These are phyloP conservation scores for Smittium culicis DNA, from an alignment of 371 early-diverging fungal species.

Conservation along the genomic window DNA sequence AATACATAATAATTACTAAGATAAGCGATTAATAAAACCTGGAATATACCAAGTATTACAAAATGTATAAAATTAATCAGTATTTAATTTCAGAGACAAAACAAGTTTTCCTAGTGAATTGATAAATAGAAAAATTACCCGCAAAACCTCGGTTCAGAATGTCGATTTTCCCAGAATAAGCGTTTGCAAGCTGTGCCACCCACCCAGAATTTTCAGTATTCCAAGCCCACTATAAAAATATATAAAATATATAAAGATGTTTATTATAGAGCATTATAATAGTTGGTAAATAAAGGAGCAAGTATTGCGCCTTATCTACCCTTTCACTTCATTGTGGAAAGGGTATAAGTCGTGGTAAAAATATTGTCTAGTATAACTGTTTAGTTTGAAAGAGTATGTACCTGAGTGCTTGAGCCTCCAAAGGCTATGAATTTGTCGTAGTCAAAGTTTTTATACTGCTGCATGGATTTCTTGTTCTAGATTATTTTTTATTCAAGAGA, in stretches of 20 bases:
- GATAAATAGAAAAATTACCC: conserved; percentile 24
- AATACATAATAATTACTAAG: background rate
- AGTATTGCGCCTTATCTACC: no score
- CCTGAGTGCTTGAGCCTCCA: conserved; percentile 9
- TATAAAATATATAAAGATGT: no score
- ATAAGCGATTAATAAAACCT: background rate
- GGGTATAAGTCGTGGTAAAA: no score
- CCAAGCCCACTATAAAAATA: conserved; percentile 31
- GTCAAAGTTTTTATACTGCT: no score
- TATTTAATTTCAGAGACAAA: background rate
- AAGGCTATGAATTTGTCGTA: conserved; percentile 8
- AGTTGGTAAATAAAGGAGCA: no score
- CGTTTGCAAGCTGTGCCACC: conserved; percentile 47
- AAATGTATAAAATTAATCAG: background rate
- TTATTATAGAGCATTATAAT: no score
- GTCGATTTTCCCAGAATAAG: conserved; percentile 57
- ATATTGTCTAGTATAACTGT: background rate
- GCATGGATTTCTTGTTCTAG: no score
- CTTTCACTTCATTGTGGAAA: no score
- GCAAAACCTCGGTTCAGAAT: conserved; percentile 67
- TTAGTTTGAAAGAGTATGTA: background rate
- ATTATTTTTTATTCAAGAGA: no score
- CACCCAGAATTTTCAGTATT: conserved; percentile 47
- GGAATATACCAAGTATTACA: background rate
- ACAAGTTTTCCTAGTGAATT: background rate